Base-by-base conservation (phyloP, 139 green algal genomes). In the Picochlorum costavermella region DNA sequence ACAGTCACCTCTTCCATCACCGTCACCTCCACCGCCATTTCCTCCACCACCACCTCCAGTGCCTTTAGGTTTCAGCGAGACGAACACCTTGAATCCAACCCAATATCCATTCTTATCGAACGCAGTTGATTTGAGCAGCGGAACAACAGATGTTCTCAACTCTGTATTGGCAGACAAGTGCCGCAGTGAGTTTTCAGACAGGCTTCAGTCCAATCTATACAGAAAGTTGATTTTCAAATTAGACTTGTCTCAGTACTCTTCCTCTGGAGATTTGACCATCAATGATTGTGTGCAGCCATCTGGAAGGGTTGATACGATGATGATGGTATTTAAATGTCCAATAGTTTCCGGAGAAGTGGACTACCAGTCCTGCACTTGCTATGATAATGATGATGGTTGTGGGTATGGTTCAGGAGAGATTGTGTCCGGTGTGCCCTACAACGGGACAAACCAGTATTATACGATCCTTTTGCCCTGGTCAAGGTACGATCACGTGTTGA, bases 361-460 rank as follows among this genome's bases (percentile, higher is more conserved):
- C 12, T 53, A 28, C 5, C 6, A 25, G 1, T 20, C 16, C 5
- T 53, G 46, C 46, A 53, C n/a, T 3, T 53, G 46, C 12, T 53
- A 53, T 26, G 46, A 20, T 6, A 53, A 53, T 53, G 46, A 53
- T 53, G 46, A 53, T 53, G 46, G 46, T 23, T 53, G 46, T 14
- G 46, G 46, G 5, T 0, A 53, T 0, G 46, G 17, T 26, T 20
- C 46, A 13, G 46, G 46, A 14, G 46, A 53, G 5, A 28, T 23
- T 20, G 46, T 53, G 17, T 53, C 46, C 12, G 46, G 46, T 53
- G 46, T 53, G 5, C 46, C 46, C 46, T 53, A 28, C 5, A 23
- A 8, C 5, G 46, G 9, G 4, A 6, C 46, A 23, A 14, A 53
- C 16, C 3, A 25, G 12, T 53, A 53, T 53, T 53, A 53, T 25